phyloP scores from a whole-genome alignment of 139 green algal genomes.

The Micractinium sp. region DNA sequence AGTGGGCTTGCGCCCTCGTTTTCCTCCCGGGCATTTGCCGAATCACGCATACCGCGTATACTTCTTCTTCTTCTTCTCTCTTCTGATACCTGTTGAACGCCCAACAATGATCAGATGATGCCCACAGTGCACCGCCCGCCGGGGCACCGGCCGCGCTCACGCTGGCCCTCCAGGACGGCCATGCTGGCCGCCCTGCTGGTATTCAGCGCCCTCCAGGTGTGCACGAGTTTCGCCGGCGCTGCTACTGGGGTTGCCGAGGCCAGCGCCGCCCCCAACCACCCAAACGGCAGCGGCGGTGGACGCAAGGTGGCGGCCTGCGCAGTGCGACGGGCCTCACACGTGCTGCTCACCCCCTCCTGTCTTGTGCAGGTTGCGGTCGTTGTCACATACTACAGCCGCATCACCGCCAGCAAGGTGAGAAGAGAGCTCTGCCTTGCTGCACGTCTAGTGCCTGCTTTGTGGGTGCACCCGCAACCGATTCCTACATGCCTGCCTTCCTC shows the following conservation, averaged over 20 bases:
- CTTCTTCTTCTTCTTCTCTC: background rate
- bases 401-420: background rate
- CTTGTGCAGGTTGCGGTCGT: background rate
- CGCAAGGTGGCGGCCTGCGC: no score
- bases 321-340: background rate
- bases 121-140: background rate
- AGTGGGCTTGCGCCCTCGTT: no score
- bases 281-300: background rate
- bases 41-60: background rate
- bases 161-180: background rate
- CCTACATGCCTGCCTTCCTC: background rate
- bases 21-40: no score
- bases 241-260: background rate
- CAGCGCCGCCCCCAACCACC: background rate
- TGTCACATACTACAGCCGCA: conserved; percentile 2
- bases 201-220: conserved; percentile 4
- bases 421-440: background rate
- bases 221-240: background rate
- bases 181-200: conserved; percentile 4
- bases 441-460: background rate
- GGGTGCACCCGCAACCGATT: no score
- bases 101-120: background rate
- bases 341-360: no score
- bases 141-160: background rate
- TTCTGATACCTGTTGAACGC: background rate